Base-by-base conservation (phyloP, 768 basidiomycete genomes). In the Hygrophorus pudorinus region DNA sequence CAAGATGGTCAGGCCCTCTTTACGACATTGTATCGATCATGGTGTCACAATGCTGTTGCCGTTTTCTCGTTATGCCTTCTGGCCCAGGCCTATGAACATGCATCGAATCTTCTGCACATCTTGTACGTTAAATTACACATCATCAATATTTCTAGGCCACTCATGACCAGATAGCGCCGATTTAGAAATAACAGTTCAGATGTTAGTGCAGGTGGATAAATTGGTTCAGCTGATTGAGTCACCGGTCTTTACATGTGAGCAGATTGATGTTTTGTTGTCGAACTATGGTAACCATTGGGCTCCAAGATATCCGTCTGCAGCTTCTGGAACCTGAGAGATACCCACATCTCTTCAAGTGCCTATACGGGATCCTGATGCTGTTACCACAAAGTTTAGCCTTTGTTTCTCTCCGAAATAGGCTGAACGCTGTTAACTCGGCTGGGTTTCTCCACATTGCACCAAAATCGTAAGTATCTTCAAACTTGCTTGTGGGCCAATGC, bases 31-130 rank as follows among this genome's bases (percentile, higher is more conserved):
- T 99, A 99, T 56, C 76, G 90, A 14, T 98, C 92, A 14, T 99
- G 96, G 96, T 98, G 92, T 59, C 96, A 99, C 54, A 97, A 97
- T 56, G 87, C 94, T 1, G 93, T 98, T 34, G 85, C 96, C 0
- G 91, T 91, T 1, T 96, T 99, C 58, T 91, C 96, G 1, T 72
- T 99, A 5, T 99, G 96, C 60, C 72, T 99, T 21, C 72, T 99
- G 18, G 96, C 96, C 4, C 96, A 99, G 60, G 94, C 96, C 2
- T 99, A 99, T 53, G 96, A 99, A 60, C 96, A 99, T 62, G 96
- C 94, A 1, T 94, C 91, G 16, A 97, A 93, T 60, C 73, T 99
- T 3, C 70, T 99, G 13, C 83, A 89, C 49, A 98, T 96, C 48
- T 97, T 99, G 94, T 92, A 58, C 48, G 61, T 57, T 16, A 17